Evolutionary conservation across 257 asterid genomes (phyloP).

Genomic region (Solanum corneliomulleri): DNA sequence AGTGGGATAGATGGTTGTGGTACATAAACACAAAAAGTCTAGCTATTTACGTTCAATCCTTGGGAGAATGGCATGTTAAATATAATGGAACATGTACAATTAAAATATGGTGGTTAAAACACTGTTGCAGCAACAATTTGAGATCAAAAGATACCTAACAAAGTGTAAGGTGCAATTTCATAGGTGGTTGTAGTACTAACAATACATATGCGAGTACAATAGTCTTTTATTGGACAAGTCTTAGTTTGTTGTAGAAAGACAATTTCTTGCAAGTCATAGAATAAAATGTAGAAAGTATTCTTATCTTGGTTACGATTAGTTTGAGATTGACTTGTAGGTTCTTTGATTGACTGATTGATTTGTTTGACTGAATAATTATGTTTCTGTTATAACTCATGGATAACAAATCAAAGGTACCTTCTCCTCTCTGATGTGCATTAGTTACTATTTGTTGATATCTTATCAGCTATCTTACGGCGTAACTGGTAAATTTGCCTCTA

Average conservation of each 20-base stretch:
- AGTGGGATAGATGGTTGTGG: not conserved
- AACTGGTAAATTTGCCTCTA: too few relatives aligned
- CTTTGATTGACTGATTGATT: not conserved
- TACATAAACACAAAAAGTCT: not conserved
- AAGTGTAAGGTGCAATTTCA: not conserved
- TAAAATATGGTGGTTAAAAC: not conserved
- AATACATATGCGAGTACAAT: not conserved
- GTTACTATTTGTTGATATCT: not conserved
- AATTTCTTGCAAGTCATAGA: not conserved
- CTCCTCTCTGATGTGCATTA: not conserved
- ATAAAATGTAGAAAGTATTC: not conserved
- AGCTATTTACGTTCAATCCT: not conserved
- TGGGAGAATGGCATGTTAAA: not conserved
- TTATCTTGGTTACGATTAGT: not conserved
- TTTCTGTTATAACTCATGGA: not conserved
- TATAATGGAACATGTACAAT: not conserved
- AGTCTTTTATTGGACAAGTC: not conserved
- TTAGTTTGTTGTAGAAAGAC: not conserved
- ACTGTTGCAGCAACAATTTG: not conserved
- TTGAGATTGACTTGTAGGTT: not conserved
- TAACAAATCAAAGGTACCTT: not conserved
- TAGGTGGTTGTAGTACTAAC: not conserved
- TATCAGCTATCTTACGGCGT: not conserved
- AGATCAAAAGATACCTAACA: not conserved
- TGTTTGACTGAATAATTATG: not conserved